A percentile compares a stretch with the other conserved stretches of the same genome.
Evolutionary conservation across 768 basidiomycete species (phyloP).

Genomic region (Amanita rimosa): DNA sequence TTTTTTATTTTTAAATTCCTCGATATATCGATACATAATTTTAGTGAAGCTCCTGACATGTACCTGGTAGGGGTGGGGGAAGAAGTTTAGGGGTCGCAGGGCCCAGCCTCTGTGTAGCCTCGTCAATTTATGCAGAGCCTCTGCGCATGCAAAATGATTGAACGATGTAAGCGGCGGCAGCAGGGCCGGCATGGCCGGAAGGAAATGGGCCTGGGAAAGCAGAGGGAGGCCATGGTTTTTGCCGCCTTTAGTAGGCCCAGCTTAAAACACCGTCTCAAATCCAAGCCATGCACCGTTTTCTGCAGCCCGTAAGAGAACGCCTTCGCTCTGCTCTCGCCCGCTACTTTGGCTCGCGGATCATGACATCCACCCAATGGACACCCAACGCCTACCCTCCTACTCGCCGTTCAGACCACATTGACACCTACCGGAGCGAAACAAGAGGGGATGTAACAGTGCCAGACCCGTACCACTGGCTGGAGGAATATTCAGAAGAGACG

Average conservation of each 20-base stretch:
- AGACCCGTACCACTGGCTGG: conserved; percentile 73
- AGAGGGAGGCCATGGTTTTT: conserved; percentile 4
- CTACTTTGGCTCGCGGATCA: conserved; percentile 15
- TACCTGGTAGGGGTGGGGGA: too few relatives aligned
- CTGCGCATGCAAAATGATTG: too few relatives aligned
- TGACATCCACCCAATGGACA: conserved; percentile 37
- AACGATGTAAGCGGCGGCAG: conserved; percentile 1
- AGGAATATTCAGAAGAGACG: conserved; percentile 51
- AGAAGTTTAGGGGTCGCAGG: neutral
- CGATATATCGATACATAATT: too few relatives aligned
- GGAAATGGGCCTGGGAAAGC: conserved; percentile 6
- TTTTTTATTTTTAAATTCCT: too few relatives aligned
- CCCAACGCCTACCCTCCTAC: conserved; percentile 52
- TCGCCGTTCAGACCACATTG: conserved; percentile 54
- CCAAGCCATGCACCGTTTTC: conserved; percentile 13
- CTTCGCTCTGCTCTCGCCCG: conserved; percentile 14
- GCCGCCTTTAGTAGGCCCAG: conserved; percentile 2
- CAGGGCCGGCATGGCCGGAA: conserved; percentile 5
- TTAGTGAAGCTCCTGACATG: too few relatives aligned
- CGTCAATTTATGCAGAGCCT: too few relatives aligned
- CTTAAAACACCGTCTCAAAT: conserved; percentile 6
- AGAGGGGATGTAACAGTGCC: conserved; percentile 51
- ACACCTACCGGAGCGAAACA: conserved; percentile 55
- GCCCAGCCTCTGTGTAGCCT: neutral
- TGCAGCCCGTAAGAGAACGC: conserved; percentile 10